A percentile compares a stretch with the other conserved stretches of the same genome.
Conservation (phyloP, 768 basidiomycete species). For the Phylloporus rhodoxanthus region DNA sequence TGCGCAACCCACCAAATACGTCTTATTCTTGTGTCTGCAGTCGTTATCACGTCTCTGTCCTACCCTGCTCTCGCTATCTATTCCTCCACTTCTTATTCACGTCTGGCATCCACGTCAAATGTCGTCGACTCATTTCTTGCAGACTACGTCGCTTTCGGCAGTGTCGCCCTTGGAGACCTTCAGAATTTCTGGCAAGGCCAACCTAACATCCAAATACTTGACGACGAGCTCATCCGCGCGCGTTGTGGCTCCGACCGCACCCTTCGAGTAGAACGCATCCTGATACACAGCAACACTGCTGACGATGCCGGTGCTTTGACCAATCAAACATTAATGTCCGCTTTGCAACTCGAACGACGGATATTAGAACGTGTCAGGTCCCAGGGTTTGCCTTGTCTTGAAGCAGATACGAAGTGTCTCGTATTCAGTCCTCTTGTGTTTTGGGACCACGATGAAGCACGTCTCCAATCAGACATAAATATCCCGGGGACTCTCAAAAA, state of each 20-base stretch:
- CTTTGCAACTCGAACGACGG: conserved; percentile 56
- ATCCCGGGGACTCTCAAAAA: conserved; percentile 55
- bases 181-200: conserved; percentile 68
- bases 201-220: conserved; percentile 54
- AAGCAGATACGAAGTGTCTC: conserved; percentile 53
- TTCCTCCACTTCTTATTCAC: conserved; percentile 62
- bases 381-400: conserved; percentile 48
- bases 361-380: conserved; percentile 44
- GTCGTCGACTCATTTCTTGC: conserved; percentile 62
- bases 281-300: conserved; percentile 51
- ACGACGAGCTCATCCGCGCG: conserved; percentile 66
- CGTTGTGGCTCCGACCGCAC: conserved; percentile 66
- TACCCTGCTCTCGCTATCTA: conserved; percentile 88
- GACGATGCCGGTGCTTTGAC: conserved; percentile 49
- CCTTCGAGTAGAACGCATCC: conserved; percentile 70
- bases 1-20: conserved; percentile 88
- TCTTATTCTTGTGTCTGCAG: conserved; percentile 78
- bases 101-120: conserved; percentile 45
- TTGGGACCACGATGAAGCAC: conserved; percentile 60
- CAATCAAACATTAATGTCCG: conserved; percentile 55
- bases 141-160: conserved; percentile 45
- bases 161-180: conserved; percentile 56
- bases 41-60: conserved; percentile 84
- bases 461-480: conserved; percentile 48
- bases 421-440: conserved; percentile 69